Evolutionary conservation across 352 stramenopile genomes (phyloP), one percentile per base, ranked within the genome.

Genomic region (Plasmopara muralis): DNA sequence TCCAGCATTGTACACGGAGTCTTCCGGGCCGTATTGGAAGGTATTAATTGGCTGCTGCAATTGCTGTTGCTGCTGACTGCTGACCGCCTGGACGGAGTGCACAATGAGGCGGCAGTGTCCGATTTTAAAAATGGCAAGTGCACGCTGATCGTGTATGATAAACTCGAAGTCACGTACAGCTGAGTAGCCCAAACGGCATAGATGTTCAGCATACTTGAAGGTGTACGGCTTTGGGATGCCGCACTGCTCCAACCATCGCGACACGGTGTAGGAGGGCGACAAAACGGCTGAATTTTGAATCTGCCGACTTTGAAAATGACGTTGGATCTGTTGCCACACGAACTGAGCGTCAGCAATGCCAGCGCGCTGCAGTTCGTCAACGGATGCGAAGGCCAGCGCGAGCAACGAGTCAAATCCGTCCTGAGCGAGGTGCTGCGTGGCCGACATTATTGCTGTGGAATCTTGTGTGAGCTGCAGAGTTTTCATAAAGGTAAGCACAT

Each of bases 401-500:
- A 76, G 31, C 13, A 75, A 50, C 61, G 74, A 77, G 61, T 88
- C 77, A 50, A 83, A 88, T 34, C 77, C 77, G 53, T 85, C 65
- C 39, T 72, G 64, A 10, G 52, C 60, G 9, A 88, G 73, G 0
- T 50, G 60, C 25, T 76, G 64, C n/a, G 57, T 40, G 14, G 69
- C 63, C 16, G 70, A 52, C 13, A 51, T 49, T 47, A 85, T 20
- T 29, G 70, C 52, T 0, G 47, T 33, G 5, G 55, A 42, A 47
- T 88, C 65, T 29, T 65, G 54, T 2, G 56, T 46, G 40, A 83
- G 68, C 25, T 68, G 70, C 42, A 88, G 66, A 35, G 45, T 68
- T 50, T 76, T 68, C 44, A 88, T 65, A 45, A 88, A 77, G 13
- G 54, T 61, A 13, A 70, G 52, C 35, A 85, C 70, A 40, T 83